Evolutionary conservation across 225 moss, liverwort and hornwort species (phyloP), one percentile per base, ranked within the genome.

Genomic region (Pseudisothecium myosuroides): DNA sequence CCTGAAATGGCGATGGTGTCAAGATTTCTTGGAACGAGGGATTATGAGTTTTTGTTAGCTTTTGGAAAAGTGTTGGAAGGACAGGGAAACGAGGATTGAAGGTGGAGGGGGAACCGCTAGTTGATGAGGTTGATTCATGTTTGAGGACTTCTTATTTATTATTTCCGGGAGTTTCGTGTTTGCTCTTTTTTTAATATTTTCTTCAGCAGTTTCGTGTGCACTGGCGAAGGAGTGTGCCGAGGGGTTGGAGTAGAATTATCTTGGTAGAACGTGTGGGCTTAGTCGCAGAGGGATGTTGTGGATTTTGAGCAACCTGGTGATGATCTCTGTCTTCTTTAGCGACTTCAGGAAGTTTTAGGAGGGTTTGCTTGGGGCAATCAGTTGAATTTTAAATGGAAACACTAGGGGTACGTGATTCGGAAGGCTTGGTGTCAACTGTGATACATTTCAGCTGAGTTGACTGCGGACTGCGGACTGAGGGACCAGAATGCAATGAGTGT

Each of bases 1-100:
- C 73, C 50, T 82, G 75, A 54, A 76, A 85, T 91, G 76, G 68
- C 16, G 56, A 66, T 28, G 28, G 67, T 43, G 67, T 68, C 52
- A 67, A 61, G 88, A 82, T 88, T 91, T 91, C 91, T 86, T 88
- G 88, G 56, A 85, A 76, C 60, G 66, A 36, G 83, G 16, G 63
- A 86, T 43, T 55, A 29, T 58, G 83, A 79, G 79, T 58, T 69
- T 59, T 50, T n/a, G n/a, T n/a, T 56, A 27, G 83, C 76, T 68
- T 86, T 47, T 6, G 22, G 37, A 43, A 71, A 43, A 39, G 82
- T 82, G 41, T 73, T 82, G 22, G 8, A 23, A 32, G 26, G 85
- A 58, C 29, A 37, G 62, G 81, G 80, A 15, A 50, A 50, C 37
- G 61, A 81, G 80, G 37, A 79, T 78, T 78, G 86, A 55, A 41